Evolutionary conservation across 208 protist species (phyloP).

Genomic region (Leishmania guyanensis): DNA sequence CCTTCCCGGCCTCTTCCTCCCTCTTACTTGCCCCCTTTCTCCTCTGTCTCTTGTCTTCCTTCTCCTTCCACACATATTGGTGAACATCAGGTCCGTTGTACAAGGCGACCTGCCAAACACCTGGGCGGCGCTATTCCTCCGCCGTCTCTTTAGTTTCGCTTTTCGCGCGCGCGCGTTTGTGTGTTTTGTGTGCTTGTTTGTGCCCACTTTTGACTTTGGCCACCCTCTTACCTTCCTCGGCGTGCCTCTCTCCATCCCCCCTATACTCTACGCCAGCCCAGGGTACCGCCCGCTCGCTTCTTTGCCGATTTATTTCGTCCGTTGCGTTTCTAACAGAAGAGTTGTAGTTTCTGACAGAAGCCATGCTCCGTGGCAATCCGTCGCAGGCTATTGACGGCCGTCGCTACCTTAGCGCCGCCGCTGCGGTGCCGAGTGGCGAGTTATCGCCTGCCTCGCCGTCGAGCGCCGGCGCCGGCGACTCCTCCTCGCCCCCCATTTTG

Average conservation of each 20-base stretch:
- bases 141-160: neutral
- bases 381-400: neutral
- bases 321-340: neutral
- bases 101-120: neutral
- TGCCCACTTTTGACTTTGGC: neutral
- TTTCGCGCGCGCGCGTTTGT: neutral
- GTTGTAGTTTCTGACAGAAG: neutral
- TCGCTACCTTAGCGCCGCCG: neutral
- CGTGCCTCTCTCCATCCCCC: no score
- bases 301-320: neutral
- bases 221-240: neutral
- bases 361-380: neutral
- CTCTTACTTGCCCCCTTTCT: neutral
- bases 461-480: neutral
- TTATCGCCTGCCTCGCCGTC: neutral
- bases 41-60: neutral
- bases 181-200: neutral
- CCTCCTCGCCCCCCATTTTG: neutral
- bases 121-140: neutral
- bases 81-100: neutral
- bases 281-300: neutral
- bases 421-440: neutral
- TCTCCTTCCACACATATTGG: neutral
- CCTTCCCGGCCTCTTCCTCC: neutral
- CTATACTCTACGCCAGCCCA: no score